A percentile compares a stretch with the other conserved stretches of the same genome.
Conservation (phyloP, 352 stramenopile species). For the Phytophthora pluvialis region DNA sequence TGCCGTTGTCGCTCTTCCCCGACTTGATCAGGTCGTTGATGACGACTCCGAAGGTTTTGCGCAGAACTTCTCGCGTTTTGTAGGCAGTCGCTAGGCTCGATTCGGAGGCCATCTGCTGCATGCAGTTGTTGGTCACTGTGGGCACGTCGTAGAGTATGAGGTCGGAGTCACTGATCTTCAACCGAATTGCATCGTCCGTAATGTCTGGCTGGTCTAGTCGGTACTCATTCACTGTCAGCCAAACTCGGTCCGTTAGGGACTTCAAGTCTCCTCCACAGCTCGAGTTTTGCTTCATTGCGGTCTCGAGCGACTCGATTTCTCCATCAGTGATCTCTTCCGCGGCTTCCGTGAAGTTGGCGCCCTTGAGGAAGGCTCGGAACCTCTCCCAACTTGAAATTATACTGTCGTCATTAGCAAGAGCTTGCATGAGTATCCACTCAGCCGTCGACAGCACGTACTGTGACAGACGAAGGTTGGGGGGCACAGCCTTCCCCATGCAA, state of each 20-base stretch:
- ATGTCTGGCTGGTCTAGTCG: constrained; percentile 20
- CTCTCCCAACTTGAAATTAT: constrained; percentile 31
- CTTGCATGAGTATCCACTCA: constrained; percentile 35
- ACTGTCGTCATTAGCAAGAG: constrained; percentile 25
- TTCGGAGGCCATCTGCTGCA: constrained; percentile 38
- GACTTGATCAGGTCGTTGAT: constrained; percentile 38
- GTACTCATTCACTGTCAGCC: constrained; percentile 35
- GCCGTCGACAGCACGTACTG: constrained; percentile 27
- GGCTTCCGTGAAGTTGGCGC: constrained; percentile 35
- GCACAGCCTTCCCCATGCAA: constrained; percentile 35
- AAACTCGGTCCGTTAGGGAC: constrained; percentile 31
- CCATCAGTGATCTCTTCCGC: constrained; percentile 32
- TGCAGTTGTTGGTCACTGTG: constrained; percentile 42
- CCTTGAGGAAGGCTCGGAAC: constrained; percentile 31
- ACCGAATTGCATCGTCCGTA: constrained; percentile 43
- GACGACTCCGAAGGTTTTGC: constrained; percentile 37
- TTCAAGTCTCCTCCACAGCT: constrained; percentile 42
- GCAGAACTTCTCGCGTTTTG: constrained; percentile 28
- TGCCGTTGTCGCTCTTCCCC: constrained; percentile 35
- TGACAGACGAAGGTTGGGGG: constrained; percentile 24
- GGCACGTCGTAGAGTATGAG: constrained; percentile 48
- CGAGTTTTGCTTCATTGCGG: constrained; percentile 36
- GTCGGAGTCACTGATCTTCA: constrained; percentile 44
- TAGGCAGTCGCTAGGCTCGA: constrained; percentile 27
- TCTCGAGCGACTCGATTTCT: constrained; percentile 37